A percentile compares a stretch with the other conserved stretches of the same genome.
phyloP scores from a whole-genome alignment of 2,329 filamentous ascomycete species.

The Colletotrichum australisinense region DNA sequence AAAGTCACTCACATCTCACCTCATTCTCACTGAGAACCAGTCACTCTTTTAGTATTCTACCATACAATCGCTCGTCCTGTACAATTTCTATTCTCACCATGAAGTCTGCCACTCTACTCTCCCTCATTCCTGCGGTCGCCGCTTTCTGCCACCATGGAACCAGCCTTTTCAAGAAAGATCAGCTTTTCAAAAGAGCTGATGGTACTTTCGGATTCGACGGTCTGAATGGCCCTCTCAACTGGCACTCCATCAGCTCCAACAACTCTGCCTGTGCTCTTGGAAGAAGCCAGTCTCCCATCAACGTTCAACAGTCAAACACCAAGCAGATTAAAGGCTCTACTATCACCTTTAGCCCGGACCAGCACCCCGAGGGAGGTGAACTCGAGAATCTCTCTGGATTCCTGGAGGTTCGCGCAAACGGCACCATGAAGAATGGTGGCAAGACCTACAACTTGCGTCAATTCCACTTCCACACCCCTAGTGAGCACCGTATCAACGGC shows the following conservation, averaged over 20 bases:
- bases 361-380: constrained; percentile 48
- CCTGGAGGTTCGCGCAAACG: constrained; percentile 61
- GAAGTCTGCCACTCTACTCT: constrained; percentile 38
- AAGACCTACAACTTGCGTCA: constrained; percentile 58
- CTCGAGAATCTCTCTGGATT: constrained; percentile 65
- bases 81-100: constrained; percentile 27
- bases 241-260: constrained; percentile 57
- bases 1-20: neutral
- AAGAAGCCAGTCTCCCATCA: constrained; percentile 66
- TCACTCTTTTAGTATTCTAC: constrained; percentile 12
- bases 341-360: constrained; percentile 50
- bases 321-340: constrained; percentile 42
- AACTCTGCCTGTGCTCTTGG: constrained; percentile 62
- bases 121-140: constrained; percentile 38
- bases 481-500: constrained; percentile 65
- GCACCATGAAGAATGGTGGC: constrained; percentile 54
- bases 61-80: neutral
- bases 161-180: constrained; percentile 42
- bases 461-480: constrained; percentile 71
- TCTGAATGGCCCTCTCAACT: constrained; percentile 61
- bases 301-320: constrained; percentile 50
- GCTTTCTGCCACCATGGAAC: constrained; percentile 50
- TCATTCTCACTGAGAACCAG: neutral
- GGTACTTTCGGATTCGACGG: constrained; percentile 54
- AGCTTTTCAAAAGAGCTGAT: constrained; percentile 37